These are phyloP conservation scores for Pseudogymnoascus sp. DNA, from an alignment of 2,329 filamentous ascomycete genomes.

Conservation along the genomic window DNA sequence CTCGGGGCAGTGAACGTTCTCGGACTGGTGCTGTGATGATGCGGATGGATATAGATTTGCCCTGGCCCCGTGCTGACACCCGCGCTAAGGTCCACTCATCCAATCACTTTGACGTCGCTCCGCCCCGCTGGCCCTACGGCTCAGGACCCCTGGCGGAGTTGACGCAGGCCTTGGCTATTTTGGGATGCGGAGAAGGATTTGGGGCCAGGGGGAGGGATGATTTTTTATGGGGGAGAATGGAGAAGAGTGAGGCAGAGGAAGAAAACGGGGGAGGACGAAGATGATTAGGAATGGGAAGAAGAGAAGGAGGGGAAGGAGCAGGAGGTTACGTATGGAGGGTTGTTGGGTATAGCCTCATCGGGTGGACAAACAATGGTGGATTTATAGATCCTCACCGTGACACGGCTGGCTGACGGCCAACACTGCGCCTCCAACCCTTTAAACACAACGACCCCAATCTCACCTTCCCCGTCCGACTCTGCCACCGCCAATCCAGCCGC, in stretches of 20 bases:
- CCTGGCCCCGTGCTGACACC: not conserved
- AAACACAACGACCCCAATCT: not conserved
- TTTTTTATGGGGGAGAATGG: not conserved
- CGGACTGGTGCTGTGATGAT: not conserved
- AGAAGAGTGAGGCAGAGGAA: not conserved
- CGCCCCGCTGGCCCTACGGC: not conserved
- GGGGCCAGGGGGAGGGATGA: not conserved
- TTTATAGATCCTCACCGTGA: conserved; percentile 4
- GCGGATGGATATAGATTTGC: not conserved
- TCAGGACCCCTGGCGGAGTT: not conserved
- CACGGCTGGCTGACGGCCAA: not conserved
- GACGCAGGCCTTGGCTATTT: conserved; percentile 6
- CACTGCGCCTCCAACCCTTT: not conserved
- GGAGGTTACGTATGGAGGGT: not conserved
- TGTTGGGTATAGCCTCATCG: not conserved
- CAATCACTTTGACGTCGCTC: not conserved
- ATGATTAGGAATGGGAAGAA: not conserved
- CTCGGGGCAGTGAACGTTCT: not conserved
- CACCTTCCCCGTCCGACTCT: not conserved
- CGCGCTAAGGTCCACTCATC: not conserved
- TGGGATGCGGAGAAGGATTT: not conserved
- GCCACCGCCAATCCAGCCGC: conserved; percentile 1
- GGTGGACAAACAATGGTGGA: not conserved
- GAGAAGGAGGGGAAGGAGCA: not conserved
- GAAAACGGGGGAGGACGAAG: not conserved